Evolutionary conservation across 805 yeast species (phyloP).

Genomic region (Yarrowia sp.): DNA sequence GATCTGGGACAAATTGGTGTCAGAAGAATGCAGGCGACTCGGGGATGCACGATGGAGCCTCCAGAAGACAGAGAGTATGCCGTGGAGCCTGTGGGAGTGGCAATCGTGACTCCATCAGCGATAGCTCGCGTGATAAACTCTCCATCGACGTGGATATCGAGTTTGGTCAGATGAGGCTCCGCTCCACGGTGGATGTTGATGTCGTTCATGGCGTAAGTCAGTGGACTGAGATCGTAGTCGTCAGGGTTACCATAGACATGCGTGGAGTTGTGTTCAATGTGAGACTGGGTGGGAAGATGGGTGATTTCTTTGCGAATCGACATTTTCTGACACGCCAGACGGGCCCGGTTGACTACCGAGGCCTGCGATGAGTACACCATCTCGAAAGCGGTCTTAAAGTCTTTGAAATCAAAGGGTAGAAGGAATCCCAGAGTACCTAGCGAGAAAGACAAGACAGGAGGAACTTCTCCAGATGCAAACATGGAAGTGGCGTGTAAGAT

Average conservation of each 20-base stretch:
- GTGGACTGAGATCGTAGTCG: slow-evolving; percentile 43
- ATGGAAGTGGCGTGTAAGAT: slow-evolving; percentile 81
- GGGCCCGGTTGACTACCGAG: slow-evolving; percentile 73
- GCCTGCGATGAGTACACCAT: slow-evolving; percentile 72
- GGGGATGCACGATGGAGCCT: slow-evolving; percentile 90
- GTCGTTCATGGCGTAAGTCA: slow-evolving; percentile 90
- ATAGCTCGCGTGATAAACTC: slow-evolving; percentile 86
- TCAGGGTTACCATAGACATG: slow-evolving; percentile 33
- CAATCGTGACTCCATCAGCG: slow-evolving; percentile 85
- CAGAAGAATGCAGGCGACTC: slow-evolving; percentile 78
- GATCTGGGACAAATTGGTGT: slow-evolving; percentile 95
- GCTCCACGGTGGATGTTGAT: slow-evolving; percentile 86
- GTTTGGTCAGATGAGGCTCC: slow-evolving; percentile 80
- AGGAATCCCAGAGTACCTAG: slow-evolving; percentile 91
- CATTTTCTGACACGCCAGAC: slow-evolving; percentile 70
- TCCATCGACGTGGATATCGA: slow-evolving; percentile 86
- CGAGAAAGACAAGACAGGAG: slow-evolving; percentile 88
- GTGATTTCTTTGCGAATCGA: slow-evolving; percentile 39
- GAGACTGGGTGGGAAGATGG: slow-evolving; percentile 16
- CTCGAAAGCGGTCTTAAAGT: slow-evolving; percentile 65
- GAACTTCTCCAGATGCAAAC: slow-evolving; percentile 70
- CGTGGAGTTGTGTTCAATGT: slow-evolving; percentile 31
- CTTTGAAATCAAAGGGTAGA: slow-evolving; percentile 81
- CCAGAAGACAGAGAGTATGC: slow-evolving; percentile 91
- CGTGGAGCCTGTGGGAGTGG: slow-evolving; percentile 95